These are phyloP conservation scores for Gymnopilus junonius DNA, from an alignment of 768 basidiomycete genomes.

Conservation along the genomic window DNA sequence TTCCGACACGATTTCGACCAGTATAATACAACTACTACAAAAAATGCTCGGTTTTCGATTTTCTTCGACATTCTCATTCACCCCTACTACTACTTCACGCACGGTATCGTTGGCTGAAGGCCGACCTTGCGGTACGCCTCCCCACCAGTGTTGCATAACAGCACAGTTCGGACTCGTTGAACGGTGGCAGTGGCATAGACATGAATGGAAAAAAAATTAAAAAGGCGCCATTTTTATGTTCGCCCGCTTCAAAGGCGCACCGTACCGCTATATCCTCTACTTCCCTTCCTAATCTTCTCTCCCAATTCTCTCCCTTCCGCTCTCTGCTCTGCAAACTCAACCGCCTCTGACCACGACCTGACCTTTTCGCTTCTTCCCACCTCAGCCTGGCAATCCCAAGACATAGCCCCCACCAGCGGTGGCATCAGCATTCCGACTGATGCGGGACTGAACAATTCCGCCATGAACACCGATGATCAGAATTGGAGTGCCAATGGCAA, in stretches of 20 bases:
- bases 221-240: conserved; percentile 17
- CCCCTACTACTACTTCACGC: conserved; percentile 23
- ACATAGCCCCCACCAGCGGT: conserved; percentile 67
- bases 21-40: conserved; percentile 27
- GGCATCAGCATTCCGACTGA: conserved; percentile 78
- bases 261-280: conserved; percentile 18
- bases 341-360: conserved; percentile 42
- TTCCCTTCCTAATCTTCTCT: conserved; percentile 26
- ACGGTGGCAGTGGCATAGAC: neutral
- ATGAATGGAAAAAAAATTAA: conserved; percentile 5
- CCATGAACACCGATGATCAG: conserved; percentile 57
- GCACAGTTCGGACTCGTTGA: conserved; percentile 2
- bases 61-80: conserved; percentile 28
- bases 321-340: conserved; percentile 42
- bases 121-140: conserved; percentile 32
- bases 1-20: conserved; percentile 35
- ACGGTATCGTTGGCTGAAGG: conserved; percentile 48
- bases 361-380: conserved; percentile 37
- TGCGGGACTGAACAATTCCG: conserved; percentile 38
- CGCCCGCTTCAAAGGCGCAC: conserved; percentile 25
- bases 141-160: conserved; percentile 15
- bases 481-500: conserved; percentile 49
- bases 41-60: conserved; percentile 19
- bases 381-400: conserved; percentile 86
- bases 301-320: conserved; percentile 37